These are phyloP conservation scores for Camellia sinensis DNA, from an alignment of 148 eudicot species.

Conservation along the genomic window DNA sequence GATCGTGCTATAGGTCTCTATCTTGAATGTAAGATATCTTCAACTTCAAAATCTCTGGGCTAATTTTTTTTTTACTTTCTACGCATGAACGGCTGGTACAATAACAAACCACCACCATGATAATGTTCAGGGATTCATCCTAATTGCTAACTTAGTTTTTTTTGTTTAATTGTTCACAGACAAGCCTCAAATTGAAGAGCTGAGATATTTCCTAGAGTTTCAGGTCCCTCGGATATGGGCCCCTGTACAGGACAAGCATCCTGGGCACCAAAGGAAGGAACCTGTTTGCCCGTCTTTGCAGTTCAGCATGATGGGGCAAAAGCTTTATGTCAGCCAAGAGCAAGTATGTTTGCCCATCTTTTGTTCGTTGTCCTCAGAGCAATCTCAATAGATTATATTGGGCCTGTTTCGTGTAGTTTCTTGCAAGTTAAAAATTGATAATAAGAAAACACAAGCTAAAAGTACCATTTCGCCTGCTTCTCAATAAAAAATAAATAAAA, in stretches of 20 bases:
- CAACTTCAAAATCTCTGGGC: not conserved
- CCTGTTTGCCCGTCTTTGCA: conserved; percentile 91
- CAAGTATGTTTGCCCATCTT: conserved; percentile 44
- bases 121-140: not conserved
- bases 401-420: no score
- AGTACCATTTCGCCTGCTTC: no score
- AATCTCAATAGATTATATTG: no score
- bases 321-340: conserved; percentile 85
- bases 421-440: no score
- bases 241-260: conserved; percentile 61
- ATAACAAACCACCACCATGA: not conserved
- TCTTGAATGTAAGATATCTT: conserved; percentile 63
- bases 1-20: conserved; percentile 71
- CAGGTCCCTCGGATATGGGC: conserved; percentile 86
- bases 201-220: conserved; percentile 81
- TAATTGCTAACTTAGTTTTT: not conserved
- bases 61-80: not conserved
- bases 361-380: no score
- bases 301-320: conserved; percentile 95
- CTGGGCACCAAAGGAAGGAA: conserved; percentile 75
- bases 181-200: conserved; percentile 89
- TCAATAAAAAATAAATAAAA: no score
- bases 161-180: conserved; percentile 39
- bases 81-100: not conserved
- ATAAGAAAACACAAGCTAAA: no score